Conservation (phyloP, 257 asterid species). For the Linderniella brevidens region DNA sequence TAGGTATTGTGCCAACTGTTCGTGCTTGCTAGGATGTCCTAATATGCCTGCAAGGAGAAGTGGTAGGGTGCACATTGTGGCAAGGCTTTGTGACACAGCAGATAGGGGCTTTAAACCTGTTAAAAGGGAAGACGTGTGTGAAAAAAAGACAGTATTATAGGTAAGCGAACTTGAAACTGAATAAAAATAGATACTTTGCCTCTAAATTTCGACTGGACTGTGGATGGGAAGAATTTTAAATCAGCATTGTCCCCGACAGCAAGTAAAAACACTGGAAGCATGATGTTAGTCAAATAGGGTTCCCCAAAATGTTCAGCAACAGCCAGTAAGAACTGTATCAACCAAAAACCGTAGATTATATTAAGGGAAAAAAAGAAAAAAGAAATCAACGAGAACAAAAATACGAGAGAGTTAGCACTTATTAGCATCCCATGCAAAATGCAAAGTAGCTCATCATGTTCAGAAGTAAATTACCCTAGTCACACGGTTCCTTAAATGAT, state of each 20-base stretch:
- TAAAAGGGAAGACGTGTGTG: slow-evolving; percentile 7
- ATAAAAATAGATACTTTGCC: slow-evolving; percentile 18
- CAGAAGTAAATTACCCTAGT: slow-evolving; percentile 38
- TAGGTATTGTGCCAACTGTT: slow-evolving; percentile 47
- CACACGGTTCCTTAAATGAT: slow-evolving; percentile 57
- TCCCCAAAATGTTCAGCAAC: slow-evolving; percentile 68
- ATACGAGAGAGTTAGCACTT: slow-evolving; percentile 4
- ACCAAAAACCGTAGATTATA: slow-evolving; percentile 12
- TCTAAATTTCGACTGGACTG: slow-evolving; percentile 38
- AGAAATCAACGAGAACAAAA: slow-evolving; percentile 1
- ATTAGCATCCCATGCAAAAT: not conserved
- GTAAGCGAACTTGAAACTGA: not conserved
- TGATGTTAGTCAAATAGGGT: slow-evolving; percentile 54
- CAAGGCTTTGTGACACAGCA: slow-evolving; percentile 50
- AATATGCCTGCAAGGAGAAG: slow-evolving; percentile 93
- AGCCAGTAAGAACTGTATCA: slow-evolving; percentile 56
- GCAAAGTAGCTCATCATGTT: slow-evolving; percentile 11
- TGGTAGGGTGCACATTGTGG: slow-evolving; percentile 72
- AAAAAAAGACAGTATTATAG: slow-evolving; percentile 6
- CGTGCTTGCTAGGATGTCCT: slow-evolving; percentile 65
- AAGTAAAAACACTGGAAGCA: slow-evolving; percentile 75
- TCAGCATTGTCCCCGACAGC: slow-evolving; percentile 74
- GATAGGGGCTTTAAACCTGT: slow-evolving; percentile 75
- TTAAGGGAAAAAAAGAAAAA: slow-evolving; percentile 7
- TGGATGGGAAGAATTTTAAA: slow-evolving; percentile 44